Evolutionary conservation across 176 grass and related monocot genomes (phyloP), one percentile per base, ranked within the genome.

Genomic region (Metroxylon sagu): DNA sequence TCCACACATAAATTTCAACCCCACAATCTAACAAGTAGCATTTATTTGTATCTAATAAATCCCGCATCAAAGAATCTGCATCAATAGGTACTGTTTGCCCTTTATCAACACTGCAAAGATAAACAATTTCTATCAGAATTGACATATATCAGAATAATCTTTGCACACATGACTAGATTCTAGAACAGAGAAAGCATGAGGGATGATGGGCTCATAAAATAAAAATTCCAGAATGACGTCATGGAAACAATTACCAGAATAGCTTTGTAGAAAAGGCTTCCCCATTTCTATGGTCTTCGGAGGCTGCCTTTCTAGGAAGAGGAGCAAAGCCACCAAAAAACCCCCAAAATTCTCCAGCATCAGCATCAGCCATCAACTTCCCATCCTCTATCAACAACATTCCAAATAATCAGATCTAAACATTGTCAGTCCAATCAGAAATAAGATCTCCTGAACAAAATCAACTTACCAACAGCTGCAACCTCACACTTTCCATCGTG

Each of bases 281-380:
- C 4, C 75, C 56, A 69, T 85, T 68, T 35, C 19, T 65, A 43
- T 68, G 75, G 49, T 92, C 70, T 29, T 74, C 64, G 61, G 82
- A 76, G 69, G 50, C 6, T 26, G 49, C 53, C 71, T 90, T 98
- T 76, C 76, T 88, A 63, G 93, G 84, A 64, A 98, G 88, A 67
- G 93, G 93, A 59, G 93, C 93, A 58, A 98, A 98, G 50, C 93
- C 93, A 61, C 93, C 93, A 80, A 98, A 98, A 53, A 89, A 79
- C 62, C 66, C 93, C 87, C 93, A 98, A 80, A 98, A 98, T 69
- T 98, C 93, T 80, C 93, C 93, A 56, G 93, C 79, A 66, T 98
- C 93, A 0, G 73, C 81, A 83, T 92, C 82, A 70, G 88, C 93
- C 93, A 98, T 98, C 61, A 98, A 75, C 65, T 68, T 98, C 21